phyloP scores from a whole-genome alignment of 106 monocot species.

The Vanilla planifolia region DNA sequence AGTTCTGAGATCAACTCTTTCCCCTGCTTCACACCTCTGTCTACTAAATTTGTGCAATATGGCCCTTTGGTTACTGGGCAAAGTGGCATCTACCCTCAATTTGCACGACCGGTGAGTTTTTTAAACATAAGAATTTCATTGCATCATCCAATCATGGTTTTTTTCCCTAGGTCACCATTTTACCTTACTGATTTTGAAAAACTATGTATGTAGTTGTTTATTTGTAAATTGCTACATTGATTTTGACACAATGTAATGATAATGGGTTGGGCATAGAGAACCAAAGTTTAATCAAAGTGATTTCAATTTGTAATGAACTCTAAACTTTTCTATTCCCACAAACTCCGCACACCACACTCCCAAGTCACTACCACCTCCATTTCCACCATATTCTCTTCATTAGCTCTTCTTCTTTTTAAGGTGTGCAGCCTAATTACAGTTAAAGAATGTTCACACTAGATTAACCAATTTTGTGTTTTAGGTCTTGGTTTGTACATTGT shows the following conservation, averaged over 20 bases:
- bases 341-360: background rate
- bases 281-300: background rate
- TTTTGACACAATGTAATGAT: background rate
- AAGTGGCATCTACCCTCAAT: constrained; percentile 21
- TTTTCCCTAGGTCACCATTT: background rate
- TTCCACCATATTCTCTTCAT: background rate
- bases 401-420: background rate
- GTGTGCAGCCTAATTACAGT: too few relatives aligned
- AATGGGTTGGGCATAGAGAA: background rate
- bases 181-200: background rate
- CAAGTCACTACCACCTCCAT: background rate
- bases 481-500: too few relatives aligned
- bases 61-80: constrained; percentile 22
- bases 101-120: constrained; percentile 31
- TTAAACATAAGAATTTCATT: background rate
- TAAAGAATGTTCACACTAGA: too few relatives aligned
- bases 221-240: background rate
- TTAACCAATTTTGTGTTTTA: too few relatives aligned
- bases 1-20: constrained; percentile 21
- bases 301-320: background rate
- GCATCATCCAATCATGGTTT: background rate
- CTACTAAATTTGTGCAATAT: constrained; percentile 31
- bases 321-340: background rate
- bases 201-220: background rate
- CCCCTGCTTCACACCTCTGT: constrained; percentile 9